phyloP scores from a whole-genome alignment of 1,284 basidiomycete genomes.

The Microbotryum violaceum region DNA sequence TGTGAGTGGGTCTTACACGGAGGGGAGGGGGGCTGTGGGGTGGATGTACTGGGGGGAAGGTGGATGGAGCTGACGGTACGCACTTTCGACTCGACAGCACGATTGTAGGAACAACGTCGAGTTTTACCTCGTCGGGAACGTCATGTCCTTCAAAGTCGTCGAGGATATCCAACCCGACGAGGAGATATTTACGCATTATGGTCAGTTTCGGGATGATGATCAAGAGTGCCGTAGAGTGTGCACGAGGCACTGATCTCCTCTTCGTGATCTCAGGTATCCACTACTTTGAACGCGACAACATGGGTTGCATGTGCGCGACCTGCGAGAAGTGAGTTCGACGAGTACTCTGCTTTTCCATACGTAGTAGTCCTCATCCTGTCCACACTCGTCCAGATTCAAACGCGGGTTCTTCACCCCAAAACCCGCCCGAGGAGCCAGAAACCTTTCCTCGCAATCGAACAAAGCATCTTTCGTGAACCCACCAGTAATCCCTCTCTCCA shows the following conservation, averaged over 20 bases:
- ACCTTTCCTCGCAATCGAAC: background rate
- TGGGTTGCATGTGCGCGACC: slow-evolving; percentile 79
- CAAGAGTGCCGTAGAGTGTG: background rate
- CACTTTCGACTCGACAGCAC: slow-evolving; percentile 58
- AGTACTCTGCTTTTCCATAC: background rate
- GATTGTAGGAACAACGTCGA: slow-evolving; percentile 32
- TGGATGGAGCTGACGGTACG: slow-evolving; percentile 72
- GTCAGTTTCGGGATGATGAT: slow-evolving; percentile 14
- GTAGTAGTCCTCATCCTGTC: rapidly evolving
- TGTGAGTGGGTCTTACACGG: slow-evolving; percentile 49
- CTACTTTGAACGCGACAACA: slow-evolving; percentile 74
- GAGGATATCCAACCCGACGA: slow-evolving; percentile 71
- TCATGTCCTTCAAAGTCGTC: slow-evolving; percentile 80
- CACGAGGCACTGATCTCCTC: slow-evolving; percentile 12
- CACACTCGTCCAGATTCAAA: slow-evolving; percentile 6
- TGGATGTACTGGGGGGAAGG: no score
- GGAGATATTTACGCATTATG: slow-evolving; percentile 42
- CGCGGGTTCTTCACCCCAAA: slow-evolving; percentile 21
- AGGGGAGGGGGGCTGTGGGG: no score
- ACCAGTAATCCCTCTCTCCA: background rate
- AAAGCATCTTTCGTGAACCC: background rate
- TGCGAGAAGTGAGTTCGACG: slow-evolving; percentile 58
- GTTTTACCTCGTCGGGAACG: slow-evolving; percentile 49
- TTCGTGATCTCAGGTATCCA: slow-evolving; percentile 29
- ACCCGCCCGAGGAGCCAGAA: background rate